These are phyloP conservation scores for Saprolegnia diclina DNA, from an alignment of 352 stramenopile genomes.

Conservation along the genomic window DNA sequence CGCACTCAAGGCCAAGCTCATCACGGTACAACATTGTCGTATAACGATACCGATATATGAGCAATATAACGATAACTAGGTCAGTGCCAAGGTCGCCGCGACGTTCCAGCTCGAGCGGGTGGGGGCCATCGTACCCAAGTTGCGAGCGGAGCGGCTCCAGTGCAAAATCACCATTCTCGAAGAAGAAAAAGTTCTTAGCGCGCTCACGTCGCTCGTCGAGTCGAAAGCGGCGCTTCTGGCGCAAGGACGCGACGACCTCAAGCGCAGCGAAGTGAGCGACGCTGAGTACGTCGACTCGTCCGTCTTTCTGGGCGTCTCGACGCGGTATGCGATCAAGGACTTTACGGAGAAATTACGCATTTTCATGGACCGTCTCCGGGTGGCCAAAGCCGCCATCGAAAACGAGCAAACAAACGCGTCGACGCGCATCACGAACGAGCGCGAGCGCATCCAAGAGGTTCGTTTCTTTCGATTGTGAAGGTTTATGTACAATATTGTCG, in stretches of 20 bases:
- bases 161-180: slow-evolving; percentile 51
- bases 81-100: slow-evolving; percentile 54
- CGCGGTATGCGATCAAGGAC: slow-evolving; percentile 63
- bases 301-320: slow-evolving; percentile 49
- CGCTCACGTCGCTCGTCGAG: slow-evolving; percentile 44
- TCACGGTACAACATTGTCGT: no score
- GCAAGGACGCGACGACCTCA: slow-evolving; percentile 61
- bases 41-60: no score
- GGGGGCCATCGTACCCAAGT: slow-evolving; percentile 48
- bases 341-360: slow-evolving; percentile 74
- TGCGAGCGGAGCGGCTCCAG: slow-evolving; percentile 54
- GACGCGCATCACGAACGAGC: slow-evolving; percentile 56
- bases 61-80: slow-evolving; percentile 46
- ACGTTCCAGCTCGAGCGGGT: slow-evolving; percentile 61
- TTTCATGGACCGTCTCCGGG: slow-evolving; percentile 56
- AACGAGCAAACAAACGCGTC: slow-evolving; percentile 58
- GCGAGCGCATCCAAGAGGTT: slow-evolving; percentile 61
- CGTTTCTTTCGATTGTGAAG: neutral
- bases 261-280: slow-evolving; percentile 57
- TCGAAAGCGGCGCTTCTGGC: slow-evolving; percentile 52
- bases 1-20: neutral
- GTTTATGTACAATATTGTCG: neutral
- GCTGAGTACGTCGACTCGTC: slow-evolving; percentile 58
- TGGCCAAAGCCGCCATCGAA: slow-evolving; percentile 45
- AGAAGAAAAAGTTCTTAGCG: slow-evolving; percentile 45